Evolutionary conservation across 2,329 filamentous ascomycete species (phyloP).

Genomic region (Furcasterigmium furcatum): DNA sequence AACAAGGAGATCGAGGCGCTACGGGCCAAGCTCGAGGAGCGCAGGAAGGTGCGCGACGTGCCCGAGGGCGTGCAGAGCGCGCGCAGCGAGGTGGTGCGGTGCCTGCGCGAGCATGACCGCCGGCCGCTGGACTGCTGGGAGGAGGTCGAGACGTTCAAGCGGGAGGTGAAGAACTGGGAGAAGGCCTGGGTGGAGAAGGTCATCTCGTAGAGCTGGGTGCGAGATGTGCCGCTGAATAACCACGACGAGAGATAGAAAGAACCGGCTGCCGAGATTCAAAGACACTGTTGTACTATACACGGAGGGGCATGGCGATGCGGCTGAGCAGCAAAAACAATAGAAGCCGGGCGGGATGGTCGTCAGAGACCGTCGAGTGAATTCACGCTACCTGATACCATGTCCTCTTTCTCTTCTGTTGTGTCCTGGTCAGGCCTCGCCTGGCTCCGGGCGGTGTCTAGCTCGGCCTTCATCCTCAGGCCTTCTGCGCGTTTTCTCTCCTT

Average conservation of each 20-base stretch:
- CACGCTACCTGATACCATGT: no score
- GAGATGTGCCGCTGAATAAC: no score
- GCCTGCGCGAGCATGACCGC: slow-evolving; percentile 79
- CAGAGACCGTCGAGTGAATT: no score
- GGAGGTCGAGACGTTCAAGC: slow-evolving; percentile 88
- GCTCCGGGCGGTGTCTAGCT: no score
- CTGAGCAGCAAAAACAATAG: slow-evolving; percentile 19
- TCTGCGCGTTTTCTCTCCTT: no score
- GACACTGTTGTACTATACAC: no score
- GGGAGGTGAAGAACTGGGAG: slow-evolving; percentile 83
- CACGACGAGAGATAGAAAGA: no score
- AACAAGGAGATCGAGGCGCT: slow-evolving; percentile 58
- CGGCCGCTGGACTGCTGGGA: slow-evolving; percentile 91
- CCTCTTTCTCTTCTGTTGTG: no score
- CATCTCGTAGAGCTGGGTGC: slow-evolving; percentile 42
- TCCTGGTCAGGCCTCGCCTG: no score
- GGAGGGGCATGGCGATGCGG: background rate
- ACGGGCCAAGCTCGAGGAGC: slow-evolving; percentile 55
- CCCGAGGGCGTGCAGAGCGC: slow-evolving; percentile 72
- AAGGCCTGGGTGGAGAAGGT: slow-evolving; percentile 84
- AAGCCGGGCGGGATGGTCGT: no score
- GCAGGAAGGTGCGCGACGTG: slow-evolving; percentile 64
- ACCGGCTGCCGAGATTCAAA: no score
- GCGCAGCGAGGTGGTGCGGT: slow-evolving; percentile 72
- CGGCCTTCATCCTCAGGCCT: no score